phyloP scores from a whole-genome alignment of 306 rosid genomes.

The Alnus glutinosa region DNA sequence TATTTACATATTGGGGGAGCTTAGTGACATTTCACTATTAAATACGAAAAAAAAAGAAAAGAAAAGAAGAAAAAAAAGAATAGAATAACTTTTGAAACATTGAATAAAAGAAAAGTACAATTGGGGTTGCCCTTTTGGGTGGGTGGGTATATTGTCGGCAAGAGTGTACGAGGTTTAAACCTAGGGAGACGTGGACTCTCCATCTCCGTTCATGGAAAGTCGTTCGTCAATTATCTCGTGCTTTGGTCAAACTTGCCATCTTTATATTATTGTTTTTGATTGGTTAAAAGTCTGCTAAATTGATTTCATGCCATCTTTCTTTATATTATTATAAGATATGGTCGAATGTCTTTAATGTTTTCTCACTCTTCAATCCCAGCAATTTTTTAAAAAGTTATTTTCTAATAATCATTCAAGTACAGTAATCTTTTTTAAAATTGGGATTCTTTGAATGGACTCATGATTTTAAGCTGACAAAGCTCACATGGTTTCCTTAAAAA shows the following conservation, averaged over 20 bases:
- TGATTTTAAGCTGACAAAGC: too few relatives aligned
- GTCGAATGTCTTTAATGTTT: too few relatives aligned
- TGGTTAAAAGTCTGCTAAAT: too few relatives aligned
- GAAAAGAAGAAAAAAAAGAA: not conserved
- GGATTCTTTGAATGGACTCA: too few relatives aligned
- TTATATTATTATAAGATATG: slow-evolving; percentile 17
- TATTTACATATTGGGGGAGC: too few relatives aligned
- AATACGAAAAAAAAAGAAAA: too few relatives aligned
- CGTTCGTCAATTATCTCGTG: slow-evolving; percentile 15
- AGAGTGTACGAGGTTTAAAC: slow-evolving; percentile 69
- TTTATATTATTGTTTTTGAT: slow-evolving; percentile 18
- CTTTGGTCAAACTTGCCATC: slow-evolving; percentile 35
- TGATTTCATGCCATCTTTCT: slow-evolving; percentile 18
- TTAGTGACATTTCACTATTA: too few relatives aligned
- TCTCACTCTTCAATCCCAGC: too few relatives aligned
- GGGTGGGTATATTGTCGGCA: slow-evolving; percentile 46
- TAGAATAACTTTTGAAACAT: not conserved
- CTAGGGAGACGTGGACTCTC: slow-evolving; percentile 74
- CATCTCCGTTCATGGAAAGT: slow-evolving; percentile 59
- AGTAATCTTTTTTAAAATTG: too few relatives aligned
- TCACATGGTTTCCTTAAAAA: too few relatives aligned
- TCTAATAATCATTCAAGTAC: too few relatives aligned
- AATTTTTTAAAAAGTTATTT: too few relatives aligned
- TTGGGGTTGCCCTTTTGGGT: slow-evolving; percentile 30
- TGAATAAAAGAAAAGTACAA: slow-evolving; percentile 2